These are phyloP conservation scores for Xylariaceae sp. DNA, from an alignment of 2,329 filamentous ascomycete species.

Conservation along the genomic window DNA sequence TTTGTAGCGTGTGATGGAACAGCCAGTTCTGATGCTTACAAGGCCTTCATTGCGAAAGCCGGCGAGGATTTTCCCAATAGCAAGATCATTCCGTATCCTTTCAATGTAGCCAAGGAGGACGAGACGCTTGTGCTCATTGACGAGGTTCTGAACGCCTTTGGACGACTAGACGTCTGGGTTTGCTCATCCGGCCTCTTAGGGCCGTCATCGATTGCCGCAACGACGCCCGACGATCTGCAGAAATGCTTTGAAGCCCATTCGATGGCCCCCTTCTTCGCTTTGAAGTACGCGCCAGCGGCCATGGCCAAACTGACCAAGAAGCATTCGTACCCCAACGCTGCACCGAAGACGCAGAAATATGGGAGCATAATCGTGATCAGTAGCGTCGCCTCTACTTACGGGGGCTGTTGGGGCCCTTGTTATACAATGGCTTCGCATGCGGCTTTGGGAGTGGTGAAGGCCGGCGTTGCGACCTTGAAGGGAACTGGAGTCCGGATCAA, in stretches of 20 bases:
- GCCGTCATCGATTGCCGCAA: conserved; percentile 51
- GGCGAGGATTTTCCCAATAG: conserved; percentile 47
- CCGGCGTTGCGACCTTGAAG: conserved; percentile 54
- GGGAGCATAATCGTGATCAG: conserved; percentile 60
- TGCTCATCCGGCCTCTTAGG: conserved; percentile 54
- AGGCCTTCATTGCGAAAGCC: conserved; percentile 36
- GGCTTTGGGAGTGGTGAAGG: conserved; percentile 55
- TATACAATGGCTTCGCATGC: conserved; percentile 59
- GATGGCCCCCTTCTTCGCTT: conserved; percentile 59
- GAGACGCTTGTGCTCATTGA: conserved; percentile 58
- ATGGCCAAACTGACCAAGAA: conserved; percentile 56
- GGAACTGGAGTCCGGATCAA: conserved; percentile 57
- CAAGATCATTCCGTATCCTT: conserved; percentile 58
- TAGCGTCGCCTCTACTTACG: conserved; percentile 52
- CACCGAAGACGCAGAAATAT: conserved; percentile 56
- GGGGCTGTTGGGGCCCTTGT: conserved; percentile 55
- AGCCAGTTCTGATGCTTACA: conserved; percentile 34
- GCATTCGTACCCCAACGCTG: conserved; percentile 55
- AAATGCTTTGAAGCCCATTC: conserved; percentile 57
- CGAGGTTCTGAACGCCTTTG: conserved; percentile 58
- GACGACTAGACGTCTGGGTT: conserved; percentile 57
- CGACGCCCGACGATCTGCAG: conserved; percentile 51
- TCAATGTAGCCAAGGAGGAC: conserved; percentile 54
- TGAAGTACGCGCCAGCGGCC: conserved; percentile 60
- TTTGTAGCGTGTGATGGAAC: conserved; percentile 43